Evolutionary conservation across 441 rosid genomes (phyloP).

Genomic region (Erysimum cheiri): DNA sequence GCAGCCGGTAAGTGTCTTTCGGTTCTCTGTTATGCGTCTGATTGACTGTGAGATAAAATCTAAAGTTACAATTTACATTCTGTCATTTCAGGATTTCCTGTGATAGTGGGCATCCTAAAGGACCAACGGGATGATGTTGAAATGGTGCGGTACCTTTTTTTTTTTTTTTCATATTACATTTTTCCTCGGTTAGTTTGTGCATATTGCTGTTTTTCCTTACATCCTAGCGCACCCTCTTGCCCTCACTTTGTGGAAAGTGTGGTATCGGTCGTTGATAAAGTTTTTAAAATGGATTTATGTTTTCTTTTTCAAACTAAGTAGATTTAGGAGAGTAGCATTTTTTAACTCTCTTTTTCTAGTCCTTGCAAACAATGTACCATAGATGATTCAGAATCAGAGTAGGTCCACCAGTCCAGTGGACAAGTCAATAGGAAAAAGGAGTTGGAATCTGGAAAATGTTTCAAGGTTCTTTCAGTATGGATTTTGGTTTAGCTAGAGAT

Average conservation of each 20-base stretch:
- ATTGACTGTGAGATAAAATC: constrained; percentile 10
- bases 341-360: not conserved
- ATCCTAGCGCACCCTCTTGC: constrained; percentile 54
- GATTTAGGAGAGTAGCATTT: constrained; percentile 3
- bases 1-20: constrained; percentile 66
- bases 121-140: constrained; percentile 93
- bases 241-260: not conserved
- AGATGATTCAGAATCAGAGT: not conserved
- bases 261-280: not conserved
- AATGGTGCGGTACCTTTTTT: constrained; percentile 63
- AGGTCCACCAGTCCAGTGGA: constrained; percentile 11
- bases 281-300: not conserved
- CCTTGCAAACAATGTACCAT: not conserved
- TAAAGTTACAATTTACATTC: constrained; percentile 7
- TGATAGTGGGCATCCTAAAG: constrained; percentile 78
- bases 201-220: not conserved
- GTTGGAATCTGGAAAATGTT: constrained; percentile 11
- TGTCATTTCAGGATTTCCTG: constrained; percentile 83
- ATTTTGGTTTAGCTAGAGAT: constrained; percentile 12
- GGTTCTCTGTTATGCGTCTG: constrained; percentile 21
- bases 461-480: not conserved
- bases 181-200: constrained; percentile 24
- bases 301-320: not conserved
- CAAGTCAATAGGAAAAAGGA: constrained; percentile 9
- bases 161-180: constrained; percentile 20